A percentile compares a stretch with the other conserved stretches of the same genome.
Evolutionary conservation across 495 filamentous ascomycete species (phyloP).

Genomic region (Tuber brumale): DNA sequence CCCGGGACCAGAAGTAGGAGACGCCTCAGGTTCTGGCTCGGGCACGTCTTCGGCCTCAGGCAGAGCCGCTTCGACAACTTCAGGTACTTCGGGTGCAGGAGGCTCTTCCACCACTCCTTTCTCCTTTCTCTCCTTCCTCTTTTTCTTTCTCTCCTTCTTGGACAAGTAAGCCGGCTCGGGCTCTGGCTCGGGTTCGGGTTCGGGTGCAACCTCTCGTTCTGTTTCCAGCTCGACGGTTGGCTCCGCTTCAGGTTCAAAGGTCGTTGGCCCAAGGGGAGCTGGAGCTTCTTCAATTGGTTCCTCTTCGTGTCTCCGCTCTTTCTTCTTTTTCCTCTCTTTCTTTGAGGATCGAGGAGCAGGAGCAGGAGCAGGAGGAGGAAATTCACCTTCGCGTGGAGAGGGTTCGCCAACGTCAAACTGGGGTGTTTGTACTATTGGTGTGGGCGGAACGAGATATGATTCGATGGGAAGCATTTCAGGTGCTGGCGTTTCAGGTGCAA

Average conservation of each 20-base stretch:
- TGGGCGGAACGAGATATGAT: conserved; percentile 35
- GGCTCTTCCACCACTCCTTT: conserved; percentile 14
- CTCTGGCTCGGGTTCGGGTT: conserved; percentile 10
- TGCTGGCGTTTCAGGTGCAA: conserved; percentile 31
- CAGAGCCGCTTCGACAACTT: conserved; percentile 5
- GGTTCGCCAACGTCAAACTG: conserved; percentile 12
- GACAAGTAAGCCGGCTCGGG: conserved; percentile 11
- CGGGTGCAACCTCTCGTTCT: not conserved
- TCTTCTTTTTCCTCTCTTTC: conserved; percentile 34
- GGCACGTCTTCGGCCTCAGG: conserved; percentile 15
- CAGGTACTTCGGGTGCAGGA: conserved; percentile 9
- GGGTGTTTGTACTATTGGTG: conserved; percentile 27
- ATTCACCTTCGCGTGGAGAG: conserved; percentile 23
- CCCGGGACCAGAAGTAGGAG: conserved; percentile 7
- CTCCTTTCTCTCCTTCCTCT: conserved; percentile 7
- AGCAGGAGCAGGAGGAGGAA: conserved; percentile 23
- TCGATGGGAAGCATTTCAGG: conserved; percentile 36
- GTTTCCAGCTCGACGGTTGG: conserved; percentile 22
- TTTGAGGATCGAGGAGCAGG: conserved; percentile 22
- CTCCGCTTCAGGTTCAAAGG: conserved; percentile 19
- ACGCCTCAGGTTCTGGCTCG: conserved; percentile 26
- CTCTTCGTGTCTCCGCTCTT: conserved; percentile 23
- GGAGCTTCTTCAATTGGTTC: conserved; percentile 21
- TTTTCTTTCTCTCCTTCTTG: conserved; percentile 22
- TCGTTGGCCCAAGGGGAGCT: conserved; percentile 21